Evolutionary conservation across 805 yeast genomes (phyloP), one percentile per base, ranked within the genome.

Genomic region (Barnettozyma wickerhamii): DNA sequence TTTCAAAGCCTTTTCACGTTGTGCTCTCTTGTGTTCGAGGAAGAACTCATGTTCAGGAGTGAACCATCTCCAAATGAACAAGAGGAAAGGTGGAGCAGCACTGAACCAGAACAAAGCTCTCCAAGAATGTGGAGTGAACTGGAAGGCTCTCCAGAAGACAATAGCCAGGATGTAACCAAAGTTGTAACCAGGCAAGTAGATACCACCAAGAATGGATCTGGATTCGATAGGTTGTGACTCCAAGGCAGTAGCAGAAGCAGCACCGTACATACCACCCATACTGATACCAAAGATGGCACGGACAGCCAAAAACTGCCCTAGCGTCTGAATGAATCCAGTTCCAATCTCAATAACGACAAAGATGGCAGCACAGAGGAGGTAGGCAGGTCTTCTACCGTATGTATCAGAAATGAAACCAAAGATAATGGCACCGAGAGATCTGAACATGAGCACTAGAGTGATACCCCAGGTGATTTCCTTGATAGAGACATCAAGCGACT

Each of bases 261-360:
- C 73, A 28, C 85, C 86, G 53, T 72, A 82, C 39, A 79, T 63
- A 38, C 87, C 88, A 31, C 88, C 89, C 85, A 81, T 79, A 35
- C 79, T 75, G 37, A 80, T 63, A 33, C 90, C 89, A 55, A 77
- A 82, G 17, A 80, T 49, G 3, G 85, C 81, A 38, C 89, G 66
- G 3, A 79, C 74, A 2, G 71, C 84, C 30, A 79, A 55, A 49
- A 82, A 82, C 56, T 78, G 81, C 37, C 58, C 37, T 53, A 69
- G 79, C 3, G 81, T 79, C 43, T 75, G 62, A 30, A 75, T 77
- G 49, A 81, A 82, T 1, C 86, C 86, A 13, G 85, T 71, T 21
- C 81, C 86, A 29, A 83, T 65, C 53, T 82, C 84, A 38, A 81
- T 62, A 24, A 68, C 71, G 37, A 74, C 65, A 54, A 83, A 75